Evolutionary conservation across 768 basidiomycete genomes (phyloP), one percentile per base, ranked within the genome.

Genomic region (Pisolithus microcarpus): DNA sequence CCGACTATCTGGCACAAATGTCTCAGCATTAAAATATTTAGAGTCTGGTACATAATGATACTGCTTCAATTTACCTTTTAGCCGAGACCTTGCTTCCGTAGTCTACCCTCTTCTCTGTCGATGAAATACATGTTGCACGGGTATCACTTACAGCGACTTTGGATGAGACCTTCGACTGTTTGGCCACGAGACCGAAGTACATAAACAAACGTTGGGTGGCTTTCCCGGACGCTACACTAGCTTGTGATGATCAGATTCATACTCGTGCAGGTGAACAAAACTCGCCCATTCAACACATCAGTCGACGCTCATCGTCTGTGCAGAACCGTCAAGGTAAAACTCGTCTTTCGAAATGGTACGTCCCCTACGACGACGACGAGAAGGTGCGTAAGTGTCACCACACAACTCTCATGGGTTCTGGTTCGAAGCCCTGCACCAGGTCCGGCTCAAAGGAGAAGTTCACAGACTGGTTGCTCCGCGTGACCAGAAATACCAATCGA

Each of bases 271-370:
- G 94, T 87, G 38, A 50, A 48, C 66, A 30, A 73, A 48, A 4
- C 21, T 48, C 21, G 4, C 26, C 39, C n/a, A 13, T 52, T 30
- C 7, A 1, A 7, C 40, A 53, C n/a, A n/a, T 16, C 19, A 9
- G 39, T 4, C 58, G 38, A 16, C 21, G 44, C 6, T 43, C 40
- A 56, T 43, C 48, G 23, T 49, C 37, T 19, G 31, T 19, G 30
- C 40, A 98, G 93, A 98, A 98, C 66, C 84, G 95, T 38, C 96
- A 99, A 73, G 96, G 96, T 16, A 99, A 99, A 74, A 98, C 95
- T 3, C 78, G 96, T 50, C 69, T 98, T 46, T 93, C 91, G 9
- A 98, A 98, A 70, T 99, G 95, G 95, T 98, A 98, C 73, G 91
- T 91, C 24, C 96, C 96, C 1, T 98, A 93, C 59, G 94, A 97